Conservation (phyloP, 1,284 basidiomycete genomes). For the Rhizoctonia solani region DNA sequence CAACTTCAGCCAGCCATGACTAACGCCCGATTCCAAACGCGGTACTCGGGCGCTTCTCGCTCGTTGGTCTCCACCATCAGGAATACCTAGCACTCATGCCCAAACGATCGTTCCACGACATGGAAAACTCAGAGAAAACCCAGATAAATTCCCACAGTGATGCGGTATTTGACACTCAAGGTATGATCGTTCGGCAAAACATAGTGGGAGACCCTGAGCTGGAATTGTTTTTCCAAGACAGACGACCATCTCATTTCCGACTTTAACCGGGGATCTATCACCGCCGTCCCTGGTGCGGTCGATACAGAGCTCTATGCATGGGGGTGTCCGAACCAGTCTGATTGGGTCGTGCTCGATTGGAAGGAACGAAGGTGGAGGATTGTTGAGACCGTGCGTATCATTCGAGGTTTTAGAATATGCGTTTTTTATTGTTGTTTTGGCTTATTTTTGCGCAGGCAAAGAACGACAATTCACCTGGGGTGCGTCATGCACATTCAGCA, state of each 20-base stretch:
- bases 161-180: constrained; percentile 9
- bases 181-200: neutral
- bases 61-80: no score
- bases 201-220: neutral
- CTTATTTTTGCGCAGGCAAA: neutral
- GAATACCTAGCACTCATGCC: no score
- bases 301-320: constrained; percentile 27
- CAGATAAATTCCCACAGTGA: neutral
- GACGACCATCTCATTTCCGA: constrained; percentile 26
- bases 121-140: no score
- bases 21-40: no score
- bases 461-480: constrained; percentile 3
- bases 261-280: constrained; percentile 17
- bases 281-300: neutral
- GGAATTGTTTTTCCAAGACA: constrained; percentile 2
- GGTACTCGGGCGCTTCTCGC: no score
- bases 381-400: constrained; percentile 1
- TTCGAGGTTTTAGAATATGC: no score
- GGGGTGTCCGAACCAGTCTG: constrained; percentile 20
- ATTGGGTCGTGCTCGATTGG: constrained; percentile 28
- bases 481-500: constrained; percentile 16
- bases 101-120: no score
- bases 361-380: constrained; percentile 4
- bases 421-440: neutral
- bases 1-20: no score